Conservation (phyloP, 768 basidiomycete species). For the Solioccasus polychromus region DNA sequence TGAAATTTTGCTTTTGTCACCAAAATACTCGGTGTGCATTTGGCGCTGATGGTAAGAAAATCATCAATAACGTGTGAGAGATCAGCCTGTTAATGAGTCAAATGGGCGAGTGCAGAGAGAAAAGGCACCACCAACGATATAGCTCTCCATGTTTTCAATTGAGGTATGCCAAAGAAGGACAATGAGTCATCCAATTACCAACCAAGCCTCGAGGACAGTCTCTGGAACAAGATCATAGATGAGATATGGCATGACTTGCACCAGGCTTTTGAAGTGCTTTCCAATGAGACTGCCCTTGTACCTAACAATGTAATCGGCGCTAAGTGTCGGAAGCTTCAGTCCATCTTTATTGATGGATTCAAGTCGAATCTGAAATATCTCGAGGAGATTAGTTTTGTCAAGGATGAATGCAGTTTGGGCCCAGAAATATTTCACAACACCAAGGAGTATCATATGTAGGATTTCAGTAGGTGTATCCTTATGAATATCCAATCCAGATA, state of each 20-base stretch:
- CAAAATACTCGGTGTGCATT: constrained; percentile 26
- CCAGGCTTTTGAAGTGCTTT: constrained; percentile 31
- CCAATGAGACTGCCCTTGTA: constrained; percentile 32
- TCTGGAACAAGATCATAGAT: constrained; percentile 31
- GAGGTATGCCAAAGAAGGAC: constrained; percentile 41
- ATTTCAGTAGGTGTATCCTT: constrained; percentile 33
- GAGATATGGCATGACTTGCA: constrained; percentile 29
- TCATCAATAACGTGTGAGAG: constrained; percentile 21
- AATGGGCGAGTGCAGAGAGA: too few relatives aligned
- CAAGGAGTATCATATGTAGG: constrained; percentile 34
- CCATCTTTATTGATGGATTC: constrained; percentile 24
- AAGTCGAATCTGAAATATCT: constrained; percentile 22
- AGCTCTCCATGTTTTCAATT: constrained; percentile 36
- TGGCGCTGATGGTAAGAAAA: constrained; percentile 16
- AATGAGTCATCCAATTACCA: constrained; percentile 32
- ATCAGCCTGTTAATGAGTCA: constrained; percentile 1
- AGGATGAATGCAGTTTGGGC: constrained; percentile 20
- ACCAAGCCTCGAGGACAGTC: constrained; percentile 26
- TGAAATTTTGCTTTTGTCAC: constrained; percentile 32
- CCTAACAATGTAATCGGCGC: constrained; percentile 30
- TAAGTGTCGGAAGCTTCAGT: constrained; percentile 21
- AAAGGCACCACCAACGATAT: constrained; percentile 23
- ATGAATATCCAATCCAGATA: constrained; percentile 28
- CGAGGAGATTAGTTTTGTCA: constrained; percentile 19
- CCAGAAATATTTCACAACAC: constrained; percentile 37